phyloP scores from a whole-genome alignment of 108 stramenopile species.

The Cyclostephanos tholiformis region DNA sequence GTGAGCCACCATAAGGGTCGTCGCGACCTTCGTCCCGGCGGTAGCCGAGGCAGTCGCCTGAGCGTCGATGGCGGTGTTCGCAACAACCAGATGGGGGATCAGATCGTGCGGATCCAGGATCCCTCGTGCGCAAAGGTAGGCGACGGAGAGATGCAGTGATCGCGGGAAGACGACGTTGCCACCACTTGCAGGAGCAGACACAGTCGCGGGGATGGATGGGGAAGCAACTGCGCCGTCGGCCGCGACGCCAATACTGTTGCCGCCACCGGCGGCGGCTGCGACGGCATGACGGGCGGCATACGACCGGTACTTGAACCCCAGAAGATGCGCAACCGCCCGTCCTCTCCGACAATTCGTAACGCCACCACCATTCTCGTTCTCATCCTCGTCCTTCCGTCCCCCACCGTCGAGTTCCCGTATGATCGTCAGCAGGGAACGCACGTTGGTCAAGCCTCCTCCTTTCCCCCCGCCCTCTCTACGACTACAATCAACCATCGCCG shows the following conservation, averaged over 20 bases:
- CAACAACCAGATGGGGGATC: constrained; percentile 32
- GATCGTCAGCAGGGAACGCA: constrained; percentile 47
- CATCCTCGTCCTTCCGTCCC: neutral
- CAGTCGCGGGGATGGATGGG: constrained; percentile 4
- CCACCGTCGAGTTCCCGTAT: constrained; percentile 55
- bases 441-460: neutral
- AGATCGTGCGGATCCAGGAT: constrained; percentile 55
- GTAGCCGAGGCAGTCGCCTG: neutral
- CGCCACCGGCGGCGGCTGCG: constrained; percentile 10
- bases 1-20: constrained; percentile 31
- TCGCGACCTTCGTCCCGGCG: constrained; percentile 24
- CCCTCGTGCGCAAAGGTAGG: constrained; percentile 49
- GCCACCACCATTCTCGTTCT: neutral
- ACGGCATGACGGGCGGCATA: constrained; percentile 23
- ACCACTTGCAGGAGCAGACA: neutral
- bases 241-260: too few species aligned
- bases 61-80: neutral
- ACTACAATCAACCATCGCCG: constrained; percentile 7
- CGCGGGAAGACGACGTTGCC: constrained; percentile 18
- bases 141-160: constrained; percentile 49
- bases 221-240: too few species aligned
- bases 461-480: neutral
- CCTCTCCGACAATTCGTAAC: neutral
- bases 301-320: constrained; percentile 83
- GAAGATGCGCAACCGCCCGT: constrained; percentile 66